A percentile compares a stretch with the other conserved stretches of the same genome.
Evolutionary conservation across 108 stramenopile genomes (phyloP).

Genomic region (Cyclostephanos tholiformis): DNA sequence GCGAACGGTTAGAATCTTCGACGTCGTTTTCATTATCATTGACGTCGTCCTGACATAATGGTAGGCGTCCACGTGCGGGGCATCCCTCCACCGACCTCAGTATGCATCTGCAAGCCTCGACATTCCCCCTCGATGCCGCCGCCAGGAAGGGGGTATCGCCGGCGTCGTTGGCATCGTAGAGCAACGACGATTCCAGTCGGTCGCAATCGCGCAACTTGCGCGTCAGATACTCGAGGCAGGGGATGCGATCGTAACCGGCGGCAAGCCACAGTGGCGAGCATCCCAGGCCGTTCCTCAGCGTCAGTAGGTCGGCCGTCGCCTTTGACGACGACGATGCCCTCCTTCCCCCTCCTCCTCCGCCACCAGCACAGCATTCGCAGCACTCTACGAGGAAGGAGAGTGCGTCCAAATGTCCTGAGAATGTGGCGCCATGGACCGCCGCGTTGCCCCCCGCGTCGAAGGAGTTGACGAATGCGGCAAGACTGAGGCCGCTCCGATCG

Average conservation of each 20-base stretch:
- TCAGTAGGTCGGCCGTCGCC: constrained; percentile 8
- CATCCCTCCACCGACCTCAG: constrained; percentile 22
- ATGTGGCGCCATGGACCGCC: constrained; percentile 50
- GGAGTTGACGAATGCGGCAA: constrained; percentile 12
- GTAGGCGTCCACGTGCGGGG: background rate
- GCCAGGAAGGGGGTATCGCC: constrained; percentile 58
- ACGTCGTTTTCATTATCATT: background rate
- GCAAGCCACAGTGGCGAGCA: constrained; percentile 52
- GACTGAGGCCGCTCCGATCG: background rate
- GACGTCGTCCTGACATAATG: background rate
- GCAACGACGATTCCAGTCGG: constrained; percentile 23
- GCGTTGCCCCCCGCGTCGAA: constrained; percentile 42
- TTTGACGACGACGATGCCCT: too few relatives aligned
- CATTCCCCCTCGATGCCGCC: constrained; percentile 50
- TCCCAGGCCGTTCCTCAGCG: constrained; percentile 26
- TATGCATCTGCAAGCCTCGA: constrained; percentile 32
- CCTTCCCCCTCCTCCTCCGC: constrained; percentile 10
- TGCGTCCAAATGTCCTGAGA: constrained; percentile 48
- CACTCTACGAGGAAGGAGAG: constrained; percentile 26
- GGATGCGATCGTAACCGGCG: constrained; percentile 44
- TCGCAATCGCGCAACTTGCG: background rate
- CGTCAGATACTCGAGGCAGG: constrained; percentile 47
- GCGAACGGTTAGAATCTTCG: background rate
- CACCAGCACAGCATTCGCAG: constrained; percentile 18
- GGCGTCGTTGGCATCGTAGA: constrained; percentile 35